phyloP scores from a whole-genome alignment of 2,329 filamentous ascomycete genomes.

The Pseudonectria foliicola region DNA sequence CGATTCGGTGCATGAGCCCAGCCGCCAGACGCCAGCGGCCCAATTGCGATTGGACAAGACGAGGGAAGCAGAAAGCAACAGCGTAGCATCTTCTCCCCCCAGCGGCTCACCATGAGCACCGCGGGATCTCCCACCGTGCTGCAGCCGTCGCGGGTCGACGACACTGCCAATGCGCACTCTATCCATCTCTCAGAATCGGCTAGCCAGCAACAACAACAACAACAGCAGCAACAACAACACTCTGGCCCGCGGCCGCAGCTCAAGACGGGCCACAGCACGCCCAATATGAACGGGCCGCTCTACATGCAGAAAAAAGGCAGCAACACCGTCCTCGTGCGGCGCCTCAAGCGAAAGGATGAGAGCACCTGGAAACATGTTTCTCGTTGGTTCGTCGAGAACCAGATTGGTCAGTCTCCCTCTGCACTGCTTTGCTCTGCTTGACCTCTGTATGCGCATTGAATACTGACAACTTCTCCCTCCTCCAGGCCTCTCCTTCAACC shows the following conservation, averaged over 20 bases:
- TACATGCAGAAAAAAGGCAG: constrained; percentile 48
- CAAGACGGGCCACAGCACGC: constrained; percentile 27
- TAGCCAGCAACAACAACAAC: not conserved
- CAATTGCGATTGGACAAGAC: not conserved
- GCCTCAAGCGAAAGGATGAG: constrained; percentile 55
- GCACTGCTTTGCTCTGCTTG: not conserved
- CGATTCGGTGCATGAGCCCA: no score
- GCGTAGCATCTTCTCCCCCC: not conserved
- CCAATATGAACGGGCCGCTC: constrained; percentile 48
- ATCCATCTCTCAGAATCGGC: not conserved
- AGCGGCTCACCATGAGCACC: constrained; percentile 17
- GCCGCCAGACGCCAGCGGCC: no score
- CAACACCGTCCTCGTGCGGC: constrained; percentile 48
- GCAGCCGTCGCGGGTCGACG: constrained; percentile 21
- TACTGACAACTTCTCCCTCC: constrained; percentile 16
- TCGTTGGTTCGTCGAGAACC: constrained; percentile 69
- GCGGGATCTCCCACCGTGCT: constrained; percentile 8
- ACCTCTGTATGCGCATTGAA: constrained; percentile 1
- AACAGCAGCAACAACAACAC: constrained; percentile 1
- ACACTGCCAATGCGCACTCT: constrained; percentile 9
- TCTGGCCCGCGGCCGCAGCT: constrained; percentile 20
- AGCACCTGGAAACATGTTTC: constrained; percentile 54
- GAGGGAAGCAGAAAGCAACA: constrained; percentile 1
- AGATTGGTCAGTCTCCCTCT: constrained; percentile 67
- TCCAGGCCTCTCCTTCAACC: constrained; percentile 72